Conservation (phyloP, 1,139 yeast species). For the Candida neerlandica region DNA sequence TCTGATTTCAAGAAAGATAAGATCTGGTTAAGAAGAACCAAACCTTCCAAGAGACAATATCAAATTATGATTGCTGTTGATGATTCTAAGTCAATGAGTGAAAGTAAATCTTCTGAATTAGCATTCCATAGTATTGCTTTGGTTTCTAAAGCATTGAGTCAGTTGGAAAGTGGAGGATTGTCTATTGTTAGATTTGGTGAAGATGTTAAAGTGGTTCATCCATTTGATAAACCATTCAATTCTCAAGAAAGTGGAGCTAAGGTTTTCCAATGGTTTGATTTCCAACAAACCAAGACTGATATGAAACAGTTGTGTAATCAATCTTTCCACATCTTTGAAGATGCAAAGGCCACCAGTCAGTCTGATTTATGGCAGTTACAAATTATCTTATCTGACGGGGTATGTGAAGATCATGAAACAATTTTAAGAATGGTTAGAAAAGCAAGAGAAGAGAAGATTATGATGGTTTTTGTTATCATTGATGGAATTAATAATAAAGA, state of each 20-base stretch:
- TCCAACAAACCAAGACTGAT: conserved; percentile 87
- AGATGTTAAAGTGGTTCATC: conserved; percentile 80
- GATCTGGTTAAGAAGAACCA: conserved; percentile 97
- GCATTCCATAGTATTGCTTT: conserved; percentile 95
- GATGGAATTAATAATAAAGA: conserved; percentile 86
- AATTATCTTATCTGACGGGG: conserved; percentile 92
- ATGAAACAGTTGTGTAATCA: conserved; percentile 70
- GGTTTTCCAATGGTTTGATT: conserved; percentile 86
- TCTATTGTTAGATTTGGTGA: conserved; percentile 93
- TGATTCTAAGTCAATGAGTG: conserved; percentile 97
- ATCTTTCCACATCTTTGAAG: conserved; percentile 75
- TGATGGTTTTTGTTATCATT: conserved; percentile 93
- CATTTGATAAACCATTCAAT: conserved; percentile 80
- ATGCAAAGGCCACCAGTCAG: conserved; percentile 58
- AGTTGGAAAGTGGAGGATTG: conserved; percentile 91
- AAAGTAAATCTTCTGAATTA: conserved; percentile 82
- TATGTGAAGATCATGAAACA: conserved; percentile 90
- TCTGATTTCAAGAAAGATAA: conserved; percentile 97
- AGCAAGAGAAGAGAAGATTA: conserved; percentile 89
- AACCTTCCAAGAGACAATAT: conserved; percentile 95
- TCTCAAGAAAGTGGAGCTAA: conserved; percentile 80
- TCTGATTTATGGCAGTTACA: conserved; percentile 90
- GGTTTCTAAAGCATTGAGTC: conserved; percentile 91
- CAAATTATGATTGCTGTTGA: conserved; percentile 98
- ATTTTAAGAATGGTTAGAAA: conserved; percentile 81